These are phyloP conservation scores for Fusarium newnesense DNA, from an alignment of 2,329 filamentous ascomycete species.

Conservation along the genomic window DNA sequence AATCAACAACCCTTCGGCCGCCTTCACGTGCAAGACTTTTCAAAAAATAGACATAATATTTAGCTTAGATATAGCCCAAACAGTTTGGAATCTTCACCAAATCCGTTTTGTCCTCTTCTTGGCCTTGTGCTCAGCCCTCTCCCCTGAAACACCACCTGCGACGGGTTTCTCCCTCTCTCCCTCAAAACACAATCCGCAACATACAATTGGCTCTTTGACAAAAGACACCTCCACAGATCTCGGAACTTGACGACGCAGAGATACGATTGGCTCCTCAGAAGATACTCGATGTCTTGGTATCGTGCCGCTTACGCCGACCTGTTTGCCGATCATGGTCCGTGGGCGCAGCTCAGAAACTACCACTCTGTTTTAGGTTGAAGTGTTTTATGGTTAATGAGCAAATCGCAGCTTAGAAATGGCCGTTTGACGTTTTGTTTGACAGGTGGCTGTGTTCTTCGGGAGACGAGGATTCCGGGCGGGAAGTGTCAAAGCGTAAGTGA, in stretches of 20 bases:
- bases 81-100: not conserved
- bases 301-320: not conserved
- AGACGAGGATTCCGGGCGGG: constrained; percentile 1
- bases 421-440: constrained; percentile 16
- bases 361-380: not conserved
- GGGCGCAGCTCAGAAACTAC: not conserved
- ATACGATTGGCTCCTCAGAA: constrained; percentile 4
- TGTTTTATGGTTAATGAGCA: not conserved
- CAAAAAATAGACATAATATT: not conserved
- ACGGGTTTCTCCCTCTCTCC: not conserved
- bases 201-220: not conserved
- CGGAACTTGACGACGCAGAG: constrained; percentile 2
- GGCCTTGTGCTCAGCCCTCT: not conserved
- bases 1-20: not conserved
- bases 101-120: not conserved
- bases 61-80: not conserved
- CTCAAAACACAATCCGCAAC: not conserved
- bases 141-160: constrained; percentile 13
- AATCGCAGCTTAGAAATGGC: not conserved
- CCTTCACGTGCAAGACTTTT: not conserved
- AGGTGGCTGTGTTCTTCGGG: constrained; percentile 14
- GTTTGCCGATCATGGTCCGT: not conserved
- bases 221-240: not conserved
- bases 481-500: constrained; percentile 49
- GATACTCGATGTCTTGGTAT: not conserved